Conservation (phyloP, 1,284 basidiomycete species). For the Naganishia sp. region DNA sequence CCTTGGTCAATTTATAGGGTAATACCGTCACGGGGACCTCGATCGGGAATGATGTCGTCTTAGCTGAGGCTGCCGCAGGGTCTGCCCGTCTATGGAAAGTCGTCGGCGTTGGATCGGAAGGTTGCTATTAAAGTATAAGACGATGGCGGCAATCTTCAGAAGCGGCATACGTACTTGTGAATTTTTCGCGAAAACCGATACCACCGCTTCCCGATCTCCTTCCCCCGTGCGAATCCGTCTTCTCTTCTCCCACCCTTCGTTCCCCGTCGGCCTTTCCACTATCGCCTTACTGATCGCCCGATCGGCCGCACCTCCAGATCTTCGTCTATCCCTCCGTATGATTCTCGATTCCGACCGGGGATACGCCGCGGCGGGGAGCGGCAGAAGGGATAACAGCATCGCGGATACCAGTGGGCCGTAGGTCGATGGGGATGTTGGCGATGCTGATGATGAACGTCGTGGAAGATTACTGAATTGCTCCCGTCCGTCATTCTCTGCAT, state of each 20-base stretch:
- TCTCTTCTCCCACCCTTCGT: neutral
- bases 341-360: slow-evolving; percentile 3
- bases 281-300: neutral
- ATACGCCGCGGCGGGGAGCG: slow-evolving; percentile 12
- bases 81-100: slow-evolving; percentile 1
- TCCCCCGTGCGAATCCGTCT: neutral
- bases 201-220: neutral
- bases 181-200: neutral
- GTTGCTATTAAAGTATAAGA: slow-evolving; percentile 1
- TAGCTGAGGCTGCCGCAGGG: neutral
- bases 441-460: neutral
- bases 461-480: neutral
- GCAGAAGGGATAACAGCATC: slow-evolving; percentile 6
- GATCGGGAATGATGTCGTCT: slow-evolving; percentile 11
- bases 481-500: neutral
- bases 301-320: slow-evolving; percentile 3
- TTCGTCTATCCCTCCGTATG: slow-evolving; percentile 14
- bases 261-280: neutral
- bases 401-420: slow-evolving; percentile 5
- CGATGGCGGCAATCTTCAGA: no score
- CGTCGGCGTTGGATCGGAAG: slow-evolving; percentile 10
- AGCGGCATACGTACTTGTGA: slow-evolving; percentile 13
- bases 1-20: slow-evolving; percentile 42
- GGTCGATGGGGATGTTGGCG: neutral
- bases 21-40: slow-evolving; percentile 37